A percentile compares a stretch with the other conserved stretches of the same genome.
Conservation (phyloP, 495 filamentous ascomycete species). For the Pseudotulostoma volvatum region DNA sequence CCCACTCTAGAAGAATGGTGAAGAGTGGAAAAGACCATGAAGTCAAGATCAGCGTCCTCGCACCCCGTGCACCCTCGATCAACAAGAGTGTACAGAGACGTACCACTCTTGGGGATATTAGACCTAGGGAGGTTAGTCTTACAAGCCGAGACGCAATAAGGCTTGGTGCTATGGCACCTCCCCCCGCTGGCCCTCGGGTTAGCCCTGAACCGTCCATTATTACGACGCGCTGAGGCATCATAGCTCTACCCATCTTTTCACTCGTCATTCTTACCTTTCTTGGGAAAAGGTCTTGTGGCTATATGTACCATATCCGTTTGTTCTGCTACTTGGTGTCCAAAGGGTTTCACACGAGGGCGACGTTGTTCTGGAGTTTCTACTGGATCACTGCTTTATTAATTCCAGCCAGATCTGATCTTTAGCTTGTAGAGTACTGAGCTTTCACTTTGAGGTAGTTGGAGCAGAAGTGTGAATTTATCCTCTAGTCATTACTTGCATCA, state of each 20-base stretch:
- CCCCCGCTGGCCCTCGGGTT: slow-evolving; percentile 8
- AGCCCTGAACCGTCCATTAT: slow-evolving; percentile 5
- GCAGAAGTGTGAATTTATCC: no score
- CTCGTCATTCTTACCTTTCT: no score
- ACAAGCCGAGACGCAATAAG: slow-evolving; percentile 28
- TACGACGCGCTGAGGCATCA: slow-evolving; percentile 7
- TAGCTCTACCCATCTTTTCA: neutral
- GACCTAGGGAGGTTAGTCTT: slow-evolving; percentile 28
- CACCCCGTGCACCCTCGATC: slow-evolving; percentile 48
- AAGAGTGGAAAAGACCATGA: slow-evolving; percentile 44
- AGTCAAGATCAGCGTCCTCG: slow-evolving; percentile 41
- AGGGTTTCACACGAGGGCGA: no score
- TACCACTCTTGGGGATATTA: slow-evolving; percentile 33
- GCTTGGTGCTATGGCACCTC: slow-evolving; percentile 23
- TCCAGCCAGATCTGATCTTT: no score
- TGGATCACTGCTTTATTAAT: no score
- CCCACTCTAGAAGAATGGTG: slow-evolving; percentile 54
- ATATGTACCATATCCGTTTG: no score
- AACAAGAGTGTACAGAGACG: slow-evolving; percentile 35
- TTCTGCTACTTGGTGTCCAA: no score
- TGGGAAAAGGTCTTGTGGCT: no score
- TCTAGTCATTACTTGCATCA: no score
- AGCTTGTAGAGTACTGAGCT: no score
- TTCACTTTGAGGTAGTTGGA: no score
- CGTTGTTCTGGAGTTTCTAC: no score